A percentile compares a stretch with the other conserved stretches of the same genome.
Conservation (phyloP, 2,329 filamentous ascomycete species). For the Grosmannia clavigera region DNA sequence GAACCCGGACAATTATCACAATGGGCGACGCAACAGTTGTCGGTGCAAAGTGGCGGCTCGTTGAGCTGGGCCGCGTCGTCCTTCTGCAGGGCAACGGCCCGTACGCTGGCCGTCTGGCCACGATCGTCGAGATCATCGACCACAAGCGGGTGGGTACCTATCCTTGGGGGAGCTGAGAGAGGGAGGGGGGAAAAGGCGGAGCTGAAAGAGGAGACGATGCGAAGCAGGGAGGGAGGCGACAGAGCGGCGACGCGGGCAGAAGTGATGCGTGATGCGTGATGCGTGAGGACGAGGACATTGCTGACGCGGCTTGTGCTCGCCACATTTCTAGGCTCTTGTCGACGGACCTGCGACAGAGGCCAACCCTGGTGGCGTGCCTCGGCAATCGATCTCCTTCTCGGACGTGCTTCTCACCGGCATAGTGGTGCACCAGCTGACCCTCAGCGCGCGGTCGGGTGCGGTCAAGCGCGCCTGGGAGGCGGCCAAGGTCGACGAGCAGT, state of each 20-base stretch:
- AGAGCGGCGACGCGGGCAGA: neutral
- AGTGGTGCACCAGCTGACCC: constrained; percentile 74
- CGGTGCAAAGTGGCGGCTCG: constrained; percentile 81
- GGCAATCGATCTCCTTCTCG: constrained; percentile 74
- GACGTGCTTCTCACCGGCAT: constrained; percentile 82
- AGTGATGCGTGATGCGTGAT: neutral
- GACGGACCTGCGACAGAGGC: constrained; percentile 82
- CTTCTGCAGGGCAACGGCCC: constrained; percentile 72
- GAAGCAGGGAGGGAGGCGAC: neutral
- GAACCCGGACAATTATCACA: constrained; percentile 31
- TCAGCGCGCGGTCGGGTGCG: constrained; percentile 67
- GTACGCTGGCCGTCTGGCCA: constrained; percentile 74
- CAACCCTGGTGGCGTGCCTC: constrained; percentile 61
- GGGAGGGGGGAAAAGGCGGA: neutral
- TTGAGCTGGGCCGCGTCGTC: constrained; percentile 97
- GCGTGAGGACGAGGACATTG: neutral
- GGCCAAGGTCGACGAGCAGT: constrained; percentile 84
- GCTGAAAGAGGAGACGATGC: neutral
- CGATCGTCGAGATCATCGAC: constrained; percentile 99
- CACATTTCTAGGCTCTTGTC: constrained; percentile 63
- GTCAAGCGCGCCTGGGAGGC: constrained; percentile 87
- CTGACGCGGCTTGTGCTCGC: neutral
- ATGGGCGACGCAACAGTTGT: constrained; percentile 77
- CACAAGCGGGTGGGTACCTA: constrained; percentile 89
- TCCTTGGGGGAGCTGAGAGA: neutral